Evolutionary conservation across 208 protist species (phyloP).

Genomic region (Trypanosoma brucei): DNA sequence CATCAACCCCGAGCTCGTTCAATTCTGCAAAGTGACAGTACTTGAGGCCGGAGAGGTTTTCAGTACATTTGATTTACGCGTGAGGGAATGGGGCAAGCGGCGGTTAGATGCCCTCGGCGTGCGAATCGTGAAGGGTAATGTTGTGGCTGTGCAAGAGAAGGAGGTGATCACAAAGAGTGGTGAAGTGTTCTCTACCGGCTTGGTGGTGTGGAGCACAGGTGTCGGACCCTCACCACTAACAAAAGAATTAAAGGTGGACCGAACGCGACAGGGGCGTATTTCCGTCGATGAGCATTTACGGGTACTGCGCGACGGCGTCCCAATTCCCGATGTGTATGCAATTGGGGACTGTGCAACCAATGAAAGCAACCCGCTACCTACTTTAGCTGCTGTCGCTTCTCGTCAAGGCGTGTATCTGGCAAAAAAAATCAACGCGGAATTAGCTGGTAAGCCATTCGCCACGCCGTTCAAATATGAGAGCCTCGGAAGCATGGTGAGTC

Average conservation of each 20-base stretch:
- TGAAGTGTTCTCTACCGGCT: slow-evolving; percentile 45
- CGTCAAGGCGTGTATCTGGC: slow-evolving; percentile 79
- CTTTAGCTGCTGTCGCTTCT: slow-evolving; percentile 76
- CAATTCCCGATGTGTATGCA: slow-evolving; percentile 75
- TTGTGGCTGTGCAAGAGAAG: slow-evolving; percentile 66
- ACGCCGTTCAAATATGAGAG: slow-evolving; percentile 70
- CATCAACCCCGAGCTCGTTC: slow-evolving; percentile 54
- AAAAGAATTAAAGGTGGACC: slow-evolving; percentile 67
- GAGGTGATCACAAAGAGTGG: slow-evolving; percentile 73
- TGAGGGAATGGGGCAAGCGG: slow-evolving; percentile 73
- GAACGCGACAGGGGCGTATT: slow-evolving; percentile 61
- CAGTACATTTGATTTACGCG: slow-evolving; percentile 76
- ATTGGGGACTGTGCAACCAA: slow-evolving; percentile 80
- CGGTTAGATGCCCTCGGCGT: slow-evolving; percentile 68
- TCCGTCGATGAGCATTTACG: slow-evolving; percentile 65
- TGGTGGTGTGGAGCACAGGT: slow-evolving; percentile 88
- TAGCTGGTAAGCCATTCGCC: slow-evolving; percentile 19
- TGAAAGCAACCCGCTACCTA: slow-evolving; percentile 52
- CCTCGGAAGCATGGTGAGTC: slow-evolving; percentile 75
- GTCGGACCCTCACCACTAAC: slow-evolving; percentile 75
- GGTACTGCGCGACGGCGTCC: slow-evolving; percentile 58
- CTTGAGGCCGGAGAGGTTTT: slow-evolving; percentile 88
- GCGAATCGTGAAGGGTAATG: slow-evolving; percentile 57
- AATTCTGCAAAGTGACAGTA: slow-evolving; percentile 80
- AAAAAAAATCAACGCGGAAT: slow-evolving; percentile 57